A percentile compares a stretch with the other conserved stretches of the same genome.
phyloP scores from a whole-genome alignment of 1,284 basidiomycete species.

The Xanthoconium separans region DNA sequence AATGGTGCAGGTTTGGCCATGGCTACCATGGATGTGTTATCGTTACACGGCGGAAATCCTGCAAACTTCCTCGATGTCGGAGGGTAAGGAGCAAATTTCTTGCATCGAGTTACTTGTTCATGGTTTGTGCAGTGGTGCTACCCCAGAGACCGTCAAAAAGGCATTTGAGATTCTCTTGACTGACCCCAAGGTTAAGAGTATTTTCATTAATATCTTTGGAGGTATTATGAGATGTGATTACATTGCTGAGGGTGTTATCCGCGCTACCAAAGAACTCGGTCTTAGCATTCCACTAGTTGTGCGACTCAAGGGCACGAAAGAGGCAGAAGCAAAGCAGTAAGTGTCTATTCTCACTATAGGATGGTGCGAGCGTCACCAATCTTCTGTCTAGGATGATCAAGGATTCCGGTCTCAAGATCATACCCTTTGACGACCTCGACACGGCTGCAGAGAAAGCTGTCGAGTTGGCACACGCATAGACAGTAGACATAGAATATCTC shows the following conservation, averaged over 20 bases:
- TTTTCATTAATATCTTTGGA: slow-evolving; percentile 98
- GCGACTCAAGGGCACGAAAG: slow-evolving; percentile 95
- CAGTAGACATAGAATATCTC: slow-evolving; percentile 23
- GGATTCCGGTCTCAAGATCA: slow-evolving; percentile 91
- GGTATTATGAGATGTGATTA: slow-evolving; percentile 99
- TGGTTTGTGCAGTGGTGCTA: slow-evolving; percentile 72
- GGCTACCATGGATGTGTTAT: slow-evolving; percentile 99
- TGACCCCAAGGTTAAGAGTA: slow-evolving; percentile 93
- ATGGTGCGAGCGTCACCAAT: slow-evolving; percentile 2
- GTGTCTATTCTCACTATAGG: slow-evolving; percentile 29
- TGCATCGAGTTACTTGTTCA: slow-evolving; percentile 11
- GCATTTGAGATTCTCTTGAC: slow-evolving; percentile 94
- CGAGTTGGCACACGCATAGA: slow-evolving; percentile 49
- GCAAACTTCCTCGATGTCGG: slow-evolving; percentile 99
- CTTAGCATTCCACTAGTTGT: slow-evolving; percentile 90
- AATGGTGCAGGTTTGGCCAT: slow-evolving; percentile 99
- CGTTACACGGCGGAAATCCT: slow-evolving; percentile 92
- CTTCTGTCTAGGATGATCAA: slow-evolving; percentile 73
- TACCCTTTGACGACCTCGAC: slow-evolving; percentile 84
- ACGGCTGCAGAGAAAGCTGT: slow-evolving; percentile 87
- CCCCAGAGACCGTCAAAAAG: slow-evolving; percentile 98
- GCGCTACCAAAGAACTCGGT: slow-evolving; percentile 90
- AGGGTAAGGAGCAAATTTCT: slow-evolving; percentile 50
- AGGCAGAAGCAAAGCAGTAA: slow-evolving; percentile 91
- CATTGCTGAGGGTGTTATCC: slow-evolving; percentile 97